phyloP scores from a whole-genome alignment of 495 filamentous ascomycete species.

The Sporormia fimetaria region DNA sequence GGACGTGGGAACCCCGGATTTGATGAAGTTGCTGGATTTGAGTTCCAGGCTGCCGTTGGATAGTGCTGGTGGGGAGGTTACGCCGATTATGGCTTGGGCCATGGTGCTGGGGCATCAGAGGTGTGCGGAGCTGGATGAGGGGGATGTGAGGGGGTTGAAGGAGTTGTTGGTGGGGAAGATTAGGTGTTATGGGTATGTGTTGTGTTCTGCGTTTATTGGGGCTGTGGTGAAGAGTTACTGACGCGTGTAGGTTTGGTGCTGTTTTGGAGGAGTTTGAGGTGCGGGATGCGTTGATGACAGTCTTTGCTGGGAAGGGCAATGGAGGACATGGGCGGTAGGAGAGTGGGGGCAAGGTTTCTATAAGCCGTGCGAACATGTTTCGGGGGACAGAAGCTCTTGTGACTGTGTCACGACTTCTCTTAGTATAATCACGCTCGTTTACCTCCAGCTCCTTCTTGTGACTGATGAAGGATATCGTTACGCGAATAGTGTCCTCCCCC shows the following conservation, averaged over 20 bases:
- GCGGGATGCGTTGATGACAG: constrained; percentile 65
- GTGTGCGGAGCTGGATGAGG: constrained; percentile 48
- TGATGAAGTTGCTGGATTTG: constrained; percentile 70
- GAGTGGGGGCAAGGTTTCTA: not conserved
- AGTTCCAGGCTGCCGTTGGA: constrained; percentile 76
- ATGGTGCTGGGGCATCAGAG: constrained; percentile 62
- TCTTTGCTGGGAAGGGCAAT: constrained; percentile 47
- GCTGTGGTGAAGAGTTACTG: constrained; percentile 8
- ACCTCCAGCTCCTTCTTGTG: too few relatives aligned
- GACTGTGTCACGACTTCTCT: not conserved
- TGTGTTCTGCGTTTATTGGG: constrained; percentile 12
- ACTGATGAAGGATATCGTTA: too few relatives aligned
- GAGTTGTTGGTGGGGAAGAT: constrained; percentile 68
- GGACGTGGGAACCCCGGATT: constrained; percentile 60
- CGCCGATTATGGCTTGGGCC: constrained; percentile 92
- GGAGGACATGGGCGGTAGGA: constrained; percentile 1
- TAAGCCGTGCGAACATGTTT: not conserved
- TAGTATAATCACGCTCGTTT: too few relatives aligned
- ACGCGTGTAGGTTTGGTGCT: constrained; percentile 56
- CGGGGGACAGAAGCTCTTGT: not conserved
- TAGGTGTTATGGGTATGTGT: constrained; percentile 82
- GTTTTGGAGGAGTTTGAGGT: constrained; percentile 90
- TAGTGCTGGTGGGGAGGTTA: constrained; percentile 89
- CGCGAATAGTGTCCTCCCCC: too few relatives aligned
- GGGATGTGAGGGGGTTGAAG: constrained; percentile 63